These are phyloP conservation scores for Hymenoscyphus occultus DNA, from an alignment of 2,329 filamentous ascomycete genomes.

Conservation along the genomic window DNA sequence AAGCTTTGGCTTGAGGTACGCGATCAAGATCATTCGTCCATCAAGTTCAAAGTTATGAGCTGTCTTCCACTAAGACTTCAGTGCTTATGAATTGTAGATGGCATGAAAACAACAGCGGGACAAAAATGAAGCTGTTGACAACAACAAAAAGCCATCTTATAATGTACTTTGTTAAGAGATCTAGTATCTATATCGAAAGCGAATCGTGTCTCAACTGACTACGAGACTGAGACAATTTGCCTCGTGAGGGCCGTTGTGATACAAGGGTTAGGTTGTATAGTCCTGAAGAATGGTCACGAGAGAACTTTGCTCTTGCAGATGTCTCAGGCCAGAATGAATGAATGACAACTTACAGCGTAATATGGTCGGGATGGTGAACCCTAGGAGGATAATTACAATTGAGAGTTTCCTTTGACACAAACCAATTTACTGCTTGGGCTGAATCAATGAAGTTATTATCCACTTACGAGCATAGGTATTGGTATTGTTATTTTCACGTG, in stretches of 20 bases:
- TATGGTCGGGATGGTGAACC: not conserved
- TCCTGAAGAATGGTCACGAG: constrained; percentile 12
- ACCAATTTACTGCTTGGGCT: too few relatives aligned
- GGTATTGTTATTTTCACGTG: too few relatives aligned
- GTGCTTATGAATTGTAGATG: not conserved
- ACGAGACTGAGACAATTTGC: not conserved
- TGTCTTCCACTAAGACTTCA: not conserved
- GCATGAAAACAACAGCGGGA: not conserved
- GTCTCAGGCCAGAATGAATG: constrained; percentile 10
- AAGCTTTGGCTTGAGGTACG: constrained; percentile 19
- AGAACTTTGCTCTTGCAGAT: not conserved
- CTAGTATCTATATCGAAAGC: not conserved
- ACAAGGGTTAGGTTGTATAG: not conserved
- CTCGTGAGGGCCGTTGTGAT: constrained; percentile 8
- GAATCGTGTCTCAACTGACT: constrained; percentile 10
- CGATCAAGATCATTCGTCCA: constrained; percentile 23
- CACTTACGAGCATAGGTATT: too few relatives aligned
- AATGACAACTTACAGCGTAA: not conserved
- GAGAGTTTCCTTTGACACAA: not conserved
- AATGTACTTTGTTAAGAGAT: too few relatives aligned
- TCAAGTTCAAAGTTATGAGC: not conserved
- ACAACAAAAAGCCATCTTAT: not conserved
- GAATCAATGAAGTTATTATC: too few relatives aligned
- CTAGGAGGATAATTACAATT: not conserved
- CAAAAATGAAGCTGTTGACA: not conserved